Conservation (phyloP, 2,329 filamentous ascomycete genomes). For the Cladosporium sphaerospermum region DNA sequence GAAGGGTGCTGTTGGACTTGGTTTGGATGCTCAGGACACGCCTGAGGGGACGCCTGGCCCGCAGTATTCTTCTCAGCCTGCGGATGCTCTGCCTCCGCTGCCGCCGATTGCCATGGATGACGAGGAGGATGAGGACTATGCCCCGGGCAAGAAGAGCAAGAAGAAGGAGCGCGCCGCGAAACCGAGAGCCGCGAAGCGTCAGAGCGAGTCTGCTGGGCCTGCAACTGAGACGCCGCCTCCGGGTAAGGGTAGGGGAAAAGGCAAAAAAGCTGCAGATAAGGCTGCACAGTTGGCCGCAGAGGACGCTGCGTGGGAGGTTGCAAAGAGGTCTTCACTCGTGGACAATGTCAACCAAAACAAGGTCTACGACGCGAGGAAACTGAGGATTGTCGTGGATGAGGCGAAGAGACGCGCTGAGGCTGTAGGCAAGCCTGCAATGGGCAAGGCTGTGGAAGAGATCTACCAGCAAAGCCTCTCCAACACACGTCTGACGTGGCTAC, state of each 20-base stretch:
- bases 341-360: neutral
- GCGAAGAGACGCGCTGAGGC: constrained; percentile 37
- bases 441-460: constrained; percentile 38
- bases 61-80: constrained; percentile 31
- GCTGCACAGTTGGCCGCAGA: neutral
- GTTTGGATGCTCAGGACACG: constrained; percentile 39
- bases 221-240: neutral
- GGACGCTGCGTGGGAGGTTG: neutral
- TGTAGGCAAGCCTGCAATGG: constrained; percentile 32
- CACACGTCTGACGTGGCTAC: constrained; percentile 31
- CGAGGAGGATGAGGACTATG: constrained; percentile 44
- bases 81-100: constrained; percentile 28
- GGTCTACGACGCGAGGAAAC: constrained; percentile 21
- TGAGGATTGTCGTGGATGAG: constrained; percentile 34
- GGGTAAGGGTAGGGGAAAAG: neutral
- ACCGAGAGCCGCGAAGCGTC: constrained; percentile 19
- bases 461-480: constrained; percentile 37
- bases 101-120: constrained; percentile 34
- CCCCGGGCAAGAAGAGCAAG: constrained; percentile 29
- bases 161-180: constrained; percentile 24
- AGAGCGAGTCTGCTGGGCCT: constrained; percentile 12
- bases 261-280: neutral
- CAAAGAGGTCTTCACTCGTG: neutral
- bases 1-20: constrained; percentile 35
- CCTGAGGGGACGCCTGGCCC: constrained; percentile 39